Conservation (phyloP, 306 rosid genomes). For the Morella rubra region DNA sequence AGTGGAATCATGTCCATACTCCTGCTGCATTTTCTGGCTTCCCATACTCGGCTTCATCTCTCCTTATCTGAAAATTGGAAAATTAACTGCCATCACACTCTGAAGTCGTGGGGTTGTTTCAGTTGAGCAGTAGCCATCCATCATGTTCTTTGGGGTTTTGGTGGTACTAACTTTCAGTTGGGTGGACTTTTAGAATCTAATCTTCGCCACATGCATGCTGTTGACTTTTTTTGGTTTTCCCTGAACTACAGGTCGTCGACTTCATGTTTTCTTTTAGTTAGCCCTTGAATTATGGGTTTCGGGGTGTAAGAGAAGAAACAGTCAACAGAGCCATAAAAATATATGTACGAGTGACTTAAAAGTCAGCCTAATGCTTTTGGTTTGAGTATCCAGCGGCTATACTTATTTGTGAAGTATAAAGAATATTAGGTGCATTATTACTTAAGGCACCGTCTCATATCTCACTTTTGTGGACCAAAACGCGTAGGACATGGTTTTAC, state of each 20-base stretch:
- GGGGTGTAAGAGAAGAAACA: no score
- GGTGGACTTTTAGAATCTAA: neutral
- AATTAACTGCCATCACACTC: neutral
- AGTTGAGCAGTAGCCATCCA: neutral
- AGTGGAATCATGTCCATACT: constrained; percentile 3
- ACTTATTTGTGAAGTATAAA: neutral
- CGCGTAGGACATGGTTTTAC: no score
- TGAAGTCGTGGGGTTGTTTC: neutral
- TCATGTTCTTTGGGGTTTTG: neutral
- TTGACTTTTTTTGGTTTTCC: neutral
- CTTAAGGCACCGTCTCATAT: neutral
- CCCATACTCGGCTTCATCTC: neutral
- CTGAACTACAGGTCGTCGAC: neutral
- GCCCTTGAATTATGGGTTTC: neutral
- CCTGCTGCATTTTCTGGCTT: constrained; percentile 1
- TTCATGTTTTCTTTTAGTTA: neutral
- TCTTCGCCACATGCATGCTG: neutral
- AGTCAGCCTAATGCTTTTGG: neutral
- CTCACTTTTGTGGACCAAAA: neutral
- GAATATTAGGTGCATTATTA: no score
- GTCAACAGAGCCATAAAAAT: neutral
- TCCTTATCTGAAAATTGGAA: neutral
- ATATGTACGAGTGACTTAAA: no score
- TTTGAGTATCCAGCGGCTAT: neutral
- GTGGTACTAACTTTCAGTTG: neutral